Base-by-base conservation (phyloP, 345 rosid species). In the Draba incana region DNA sequence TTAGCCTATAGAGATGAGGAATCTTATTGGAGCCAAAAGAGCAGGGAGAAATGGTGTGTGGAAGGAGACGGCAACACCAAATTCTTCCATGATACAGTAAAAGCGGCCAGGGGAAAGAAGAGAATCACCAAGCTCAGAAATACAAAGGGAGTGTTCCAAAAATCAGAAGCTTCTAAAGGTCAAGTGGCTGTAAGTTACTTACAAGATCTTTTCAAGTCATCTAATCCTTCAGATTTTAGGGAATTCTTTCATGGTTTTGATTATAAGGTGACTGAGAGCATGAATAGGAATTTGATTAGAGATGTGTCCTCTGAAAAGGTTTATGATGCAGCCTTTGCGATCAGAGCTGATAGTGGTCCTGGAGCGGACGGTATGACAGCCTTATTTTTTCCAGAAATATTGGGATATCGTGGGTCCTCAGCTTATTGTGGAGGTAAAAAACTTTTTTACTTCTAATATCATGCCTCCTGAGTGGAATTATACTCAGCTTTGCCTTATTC, bases 251-350 rank as follows among this genome's bases (percentile, higher is more conserved):
- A 33, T 7, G 37, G 8, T 6, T 33, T 33, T 2, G 2, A 5
- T 6, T 8, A 5, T 2, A 3, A 41, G 44, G n/a, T 41, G 0
- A 2, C 44, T 0, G 2, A 1, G 0, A 0, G 1, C 4, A 41
- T 41, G 5, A 41, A 41, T 12, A 0, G 3, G n/a, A 1, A 3
- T 4, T 2, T 41, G 0, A 3, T 12, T 1, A 41, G 3, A 1
- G n/a, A 41, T 4, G 44, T 11, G 0, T 3, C n/a, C 3, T 3
- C 4, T 4, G 47, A 43, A 6, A 8, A 43, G 4, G 2, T 43
- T 0, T 5, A 5, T 1, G 5, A 1, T 0, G 16, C 8, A 4
- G 8, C n/a, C 0, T 43, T 43, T 12, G 6, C 16, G 0, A 13
- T 43, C 6, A 43, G n/a, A 0, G 8, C 47, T 1, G 4, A 3